Conservation (phyloP, 805 yeast genomes). For the Zygosaccharomyces pseudorouxii region DNA sequence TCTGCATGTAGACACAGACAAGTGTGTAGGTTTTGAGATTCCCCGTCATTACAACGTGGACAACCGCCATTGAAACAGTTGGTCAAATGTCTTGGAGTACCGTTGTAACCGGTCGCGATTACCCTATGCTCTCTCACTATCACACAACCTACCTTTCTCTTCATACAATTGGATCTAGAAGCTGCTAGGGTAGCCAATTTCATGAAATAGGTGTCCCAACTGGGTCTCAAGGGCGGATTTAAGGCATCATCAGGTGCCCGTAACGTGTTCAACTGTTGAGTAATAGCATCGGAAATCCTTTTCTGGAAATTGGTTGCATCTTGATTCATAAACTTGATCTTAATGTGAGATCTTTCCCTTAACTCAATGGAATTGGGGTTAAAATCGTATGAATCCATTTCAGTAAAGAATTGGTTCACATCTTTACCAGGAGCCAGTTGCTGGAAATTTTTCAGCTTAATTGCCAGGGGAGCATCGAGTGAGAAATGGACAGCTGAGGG, state of each 20-base stretch:
- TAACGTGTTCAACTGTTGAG: slow-evolving; percentile 15
- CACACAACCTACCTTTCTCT: slow-evolving; percentile 94
- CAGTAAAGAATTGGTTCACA: slow-evolving; percentile 37
- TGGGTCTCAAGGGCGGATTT: slow-evolving; percentile 55
- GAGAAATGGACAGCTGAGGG: slow-evolving; percentile 83
- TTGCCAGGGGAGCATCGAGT: slow-evolving; percentile 62
- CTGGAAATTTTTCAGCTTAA: slow-evolving; percentile 36
- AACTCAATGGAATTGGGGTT: slow-evolving; percentile 17
- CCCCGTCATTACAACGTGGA: slow-evolving; percentile 73
- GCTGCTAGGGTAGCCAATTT: slow-evolving; percentile 90
- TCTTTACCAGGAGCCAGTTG: slow-evolving; percentile 17
- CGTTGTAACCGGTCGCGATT: slow-evolving; percentile 95
- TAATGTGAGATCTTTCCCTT: slow-evolving; percentile 26
- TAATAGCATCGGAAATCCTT: slow-evolving; percentile 14
- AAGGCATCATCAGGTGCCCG: slow-evolving; percentile 15
- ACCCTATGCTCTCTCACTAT: slow-evolving; percentile 81
- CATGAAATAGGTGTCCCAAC: slow-evolving; percentile 98
- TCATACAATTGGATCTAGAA: slow-evolving; percentile 91
- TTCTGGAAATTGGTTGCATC: slow-evolving; percentile 5
- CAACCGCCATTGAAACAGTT: slow-evolving; percentile 98
- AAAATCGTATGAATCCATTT: slow-evolving; percentile 30
- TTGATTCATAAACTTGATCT: slow-evolving; percentile 17
- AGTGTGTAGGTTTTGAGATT: slow-evolving; percentile 65
- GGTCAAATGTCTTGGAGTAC: slow-evolving; percentile 83
- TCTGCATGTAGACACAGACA: slow-evolving; percentile 96